Evolutionary conservation across 768 basidiomycete species (phyloP), one percentile per base, ranked within the genome.

Genomic region (Mycena indigotica): DNA sequence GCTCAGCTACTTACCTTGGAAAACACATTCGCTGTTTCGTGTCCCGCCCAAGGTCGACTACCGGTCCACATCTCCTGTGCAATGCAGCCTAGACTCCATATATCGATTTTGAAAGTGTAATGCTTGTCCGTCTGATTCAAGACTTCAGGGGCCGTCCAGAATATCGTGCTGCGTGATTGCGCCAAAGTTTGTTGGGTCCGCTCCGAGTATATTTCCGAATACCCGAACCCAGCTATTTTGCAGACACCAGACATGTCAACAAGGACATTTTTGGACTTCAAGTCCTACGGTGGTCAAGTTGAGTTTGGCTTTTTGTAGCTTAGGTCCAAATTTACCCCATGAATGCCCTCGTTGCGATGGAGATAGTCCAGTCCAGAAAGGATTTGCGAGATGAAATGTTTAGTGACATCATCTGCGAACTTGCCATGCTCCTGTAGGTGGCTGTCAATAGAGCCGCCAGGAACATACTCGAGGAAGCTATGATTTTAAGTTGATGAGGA

Each of bases 131-230:
- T 84, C 32, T 89, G 87, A 60, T 93, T 87, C 57, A 94, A 84
- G 53, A 97, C 93, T 75, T 94, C 95, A 0, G 95, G 95, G 10
- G 95, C 95, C 96, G 98, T 98, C 96, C 97, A 99, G 71, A 97
- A 98, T 30, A 98, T 91, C 19, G 95, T 95, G 24, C 97, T 96
- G 70, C 94, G 91, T 93, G 98, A 94, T 19, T 91, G 91, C 2
- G 95, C 95, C n/a, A n/a, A n/a, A n/a, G n/a, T n/a, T 17, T 84
- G 90, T 51, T 86, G 86, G 60, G 87, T 94, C 59, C 92, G 84
- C n/a, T n/a, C n/a, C n/a, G n/a, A n/a, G n/a, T n/a, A n/a, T n/a
- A n/a, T n/a, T 74, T 98, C 98, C 17, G 94, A 96, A 56, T 98
- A 98, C 38, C 97, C 97, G 67, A 98, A 98, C 73, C 98, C 95